Base-by-base conservation (phyloP, 2,329 filamentous ascomycete species). In the Alternaria viburni region DNA sequence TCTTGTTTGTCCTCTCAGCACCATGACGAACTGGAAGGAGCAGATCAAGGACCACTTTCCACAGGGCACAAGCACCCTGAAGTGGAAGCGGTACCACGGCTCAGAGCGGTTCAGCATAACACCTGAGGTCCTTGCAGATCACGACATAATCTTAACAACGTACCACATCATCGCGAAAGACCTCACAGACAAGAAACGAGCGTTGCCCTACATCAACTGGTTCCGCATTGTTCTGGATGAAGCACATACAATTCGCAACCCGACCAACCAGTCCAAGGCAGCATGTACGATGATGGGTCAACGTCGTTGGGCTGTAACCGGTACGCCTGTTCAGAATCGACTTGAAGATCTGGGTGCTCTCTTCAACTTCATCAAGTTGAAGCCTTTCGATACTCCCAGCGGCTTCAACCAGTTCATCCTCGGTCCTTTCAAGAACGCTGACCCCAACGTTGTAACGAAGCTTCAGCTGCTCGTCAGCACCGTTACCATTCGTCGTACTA, bases 281-380 rank as follows among this genome's bases (percentile, higher is more conserved):
- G 92, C 96, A 19, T 94, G 93, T 68, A 87, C 88, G 19, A 84
- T 98, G 3, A 86, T 91, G 64, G 92, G 93, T 3, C 87, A 92
- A 74, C 89, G 94, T 30, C 90, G 94, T 32, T 99, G 96, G 96
- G 95, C 94, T 3, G 93, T 98, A n/a, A 98, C 96, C 0, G 96
- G 95, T 58, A 98, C 96, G 0, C 96, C 94, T 0, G 92, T 98
- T 9, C 95, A 98, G 80, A 99, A 99, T 75, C 90, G 92, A 5
- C 85, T 98, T 3, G 74, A 93, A 26, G 96, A 99, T 77, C 85
- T 98, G 21, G 92, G 93, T 13, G 92, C 95, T 1, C 84, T 98
- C 3, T 89, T 97, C 62, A 92, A 90, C 30, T 98, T 98, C 67
- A 83, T 98, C 45, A 89, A 91, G 13, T 84, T 98, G 13, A 89